Evolutionary conservation across 805 yeast species (phyloP), one percentile per base, ranked within the genome.

Genomic region (Candida germanica): DNA sequence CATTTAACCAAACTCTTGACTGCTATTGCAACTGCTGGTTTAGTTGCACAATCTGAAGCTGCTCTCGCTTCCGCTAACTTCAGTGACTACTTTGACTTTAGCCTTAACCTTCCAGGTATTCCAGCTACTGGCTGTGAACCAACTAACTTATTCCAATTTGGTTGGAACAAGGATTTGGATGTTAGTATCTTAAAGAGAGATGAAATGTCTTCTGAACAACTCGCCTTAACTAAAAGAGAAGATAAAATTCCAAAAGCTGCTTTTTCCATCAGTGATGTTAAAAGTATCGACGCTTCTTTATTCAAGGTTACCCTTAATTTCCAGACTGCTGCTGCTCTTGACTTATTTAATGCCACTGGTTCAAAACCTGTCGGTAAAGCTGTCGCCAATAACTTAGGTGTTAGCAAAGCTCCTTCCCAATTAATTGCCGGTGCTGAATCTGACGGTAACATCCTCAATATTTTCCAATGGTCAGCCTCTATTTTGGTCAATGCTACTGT

Each of bases 261-360:
- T 14, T 54, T 57, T 39, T 43, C 46, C 12, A 54, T 57, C 26
- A 47, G 53, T 19, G 47, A 54, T 18, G 59, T 49, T 25, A 51
- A 49, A 31, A 46, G 44, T 33, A 42, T 47, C 20, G 48, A 39
- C 19, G 55, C 47, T 23, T 52, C 45, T 27, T 36, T 40, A 18
- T 54, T 36, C 45, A 44, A 52, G 39, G 54, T 58, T 19, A 49
- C 54, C 15, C 23, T 48, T 40, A 56, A 56, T 44, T 58, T 52
- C 37, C 24, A 44, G 32, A 41, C 46, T 17, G 24, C 38, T 31
- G 44, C 44, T 34, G 43, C 48, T 33, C 26, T 19, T 19, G 48
- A 41, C 15, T 44, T 44, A 16, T 35, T 37, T 16, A 26, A 26
- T 7, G 8, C 39, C 11, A 27, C 40, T 10, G 48, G 48, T 29